These are phyloP conservation scores for Linum usitatissimum DNA, from an alignment of 345 rosid genomes.

Conservation along the genomic window DNA sequence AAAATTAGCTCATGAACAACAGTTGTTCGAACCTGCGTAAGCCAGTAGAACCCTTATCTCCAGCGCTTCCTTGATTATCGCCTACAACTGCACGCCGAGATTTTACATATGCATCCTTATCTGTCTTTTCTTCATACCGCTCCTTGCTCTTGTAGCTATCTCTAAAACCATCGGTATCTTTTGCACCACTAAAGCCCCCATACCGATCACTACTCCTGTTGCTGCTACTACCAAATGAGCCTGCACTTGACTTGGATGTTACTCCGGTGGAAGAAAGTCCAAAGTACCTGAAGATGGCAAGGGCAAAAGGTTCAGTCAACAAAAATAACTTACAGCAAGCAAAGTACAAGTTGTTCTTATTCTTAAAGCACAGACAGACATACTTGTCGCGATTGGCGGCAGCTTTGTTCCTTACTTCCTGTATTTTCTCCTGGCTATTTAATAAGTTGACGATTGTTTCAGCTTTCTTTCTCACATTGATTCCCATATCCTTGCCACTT, in stretches of 20 bases:
- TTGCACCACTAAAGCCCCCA: slow-evolving; percentile 35
- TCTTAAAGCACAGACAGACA: slow-evolving; percentile 17
- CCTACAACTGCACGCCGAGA: slow-evolving; percentile 26
- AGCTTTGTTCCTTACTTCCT: slow-evolving; percentile 84
- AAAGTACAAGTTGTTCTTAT: slow-evolving; percentile 3
- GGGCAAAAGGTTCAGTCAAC: slow-evolving; percentile 10
- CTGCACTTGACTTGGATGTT: slow-evolving; percentile 56
- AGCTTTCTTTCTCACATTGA: slow-evolving; percentile 91
- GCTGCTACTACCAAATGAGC: slow-evolving; percentile 45
- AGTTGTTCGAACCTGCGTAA: slow-evolving; percentile 37
- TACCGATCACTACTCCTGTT: slow-evolving; percentile 40
- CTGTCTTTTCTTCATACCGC: slow-evolving; percentile 27
- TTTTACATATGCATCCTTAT: slow-evolving; percentile 46
- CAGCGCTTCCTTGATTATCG: slow-evolving; percentile 31
- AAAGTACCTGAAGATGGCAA: slow-evolving; percentile 45
- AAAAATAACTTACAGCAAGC: slow-evolving; percentile 4
- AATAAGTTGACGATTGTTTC: slow-evolving; percentile 64
- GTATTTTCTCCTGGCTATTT: slow-evolving; percentile 77
- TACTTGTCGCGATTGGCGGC: slow-evolving; percentile 87
- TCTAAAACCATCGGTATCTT: slow-evolving; percentile 42
- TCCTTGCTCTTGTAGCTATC: slow-evolving; percentile 43
- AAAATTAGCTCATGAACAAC: too few species aligned
- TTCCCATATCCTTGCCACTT: slow-evolving; percentile 84
- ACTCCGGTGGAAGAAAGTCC: slow-evolving; percentile 87
- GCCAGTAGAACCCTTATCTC: slow-evolving; percentile 36